phyloP scores from a whole-genome alignment of 371 early-diverging fungal species.

The Funneliformis caledonium region DNA sequence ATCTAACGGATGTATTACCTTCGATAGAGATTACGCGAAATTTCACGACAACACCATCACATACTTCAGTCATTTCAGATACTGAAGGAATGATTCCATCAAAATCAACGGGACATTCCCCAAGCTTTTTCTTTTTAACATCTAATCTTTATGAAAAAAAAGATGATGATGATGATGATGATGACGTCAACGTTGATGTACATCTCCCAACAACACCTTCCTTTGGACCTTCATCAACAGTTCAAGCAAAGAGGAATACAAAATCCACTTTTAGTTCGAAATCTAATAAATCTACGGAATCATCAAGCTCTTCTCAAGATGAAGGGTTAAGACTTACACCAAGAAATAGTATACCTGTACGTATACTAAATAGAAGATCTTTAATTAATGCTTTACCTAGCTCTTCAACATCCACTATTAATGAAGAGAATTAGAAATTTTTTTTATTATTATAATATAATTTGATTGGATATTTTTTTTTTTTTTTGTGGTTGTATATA shows the following conservation, averaged over 20 bases:
- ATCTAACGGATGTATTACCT: no score
- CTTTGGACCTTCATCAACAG: not conserved
- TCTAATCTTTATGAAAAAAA: not conserved
- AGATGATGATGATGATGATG: no score
- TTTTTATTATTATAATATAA: no score
- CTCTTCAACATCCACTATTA: no score
- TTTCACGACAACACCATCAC: no score
- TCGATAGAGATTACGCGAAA: no score
- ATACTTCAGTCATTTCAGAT: no score
- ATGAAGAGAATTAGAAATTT: no score
- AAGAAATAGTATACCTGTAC: constrained; percentile 4
- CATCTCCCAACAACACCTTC: not conserved
- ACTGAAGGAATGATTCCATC: no score
- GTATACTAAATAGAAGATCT: not conserved
- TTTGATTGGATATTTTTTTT: no score
- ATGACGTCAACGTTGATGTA: not conserved
- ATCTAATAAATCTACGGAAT: not conserved
- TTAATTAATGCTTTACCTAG: not conserved
- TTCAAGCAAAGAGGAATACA: not conserved
- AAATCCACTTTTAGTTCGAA: not conserved
- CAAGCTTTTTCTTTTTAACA: not conserved
- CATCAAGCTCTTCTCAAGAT: not conserved
- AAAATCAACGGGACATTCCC: not conserved
- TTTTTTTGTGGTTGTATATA: no score
- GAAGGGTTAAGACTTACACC: constrained; percentile 4